Evolutionary conservation across 306 rosid species (phyloP).

Genomic region (Heteromeles arbutifolia): DNA sequence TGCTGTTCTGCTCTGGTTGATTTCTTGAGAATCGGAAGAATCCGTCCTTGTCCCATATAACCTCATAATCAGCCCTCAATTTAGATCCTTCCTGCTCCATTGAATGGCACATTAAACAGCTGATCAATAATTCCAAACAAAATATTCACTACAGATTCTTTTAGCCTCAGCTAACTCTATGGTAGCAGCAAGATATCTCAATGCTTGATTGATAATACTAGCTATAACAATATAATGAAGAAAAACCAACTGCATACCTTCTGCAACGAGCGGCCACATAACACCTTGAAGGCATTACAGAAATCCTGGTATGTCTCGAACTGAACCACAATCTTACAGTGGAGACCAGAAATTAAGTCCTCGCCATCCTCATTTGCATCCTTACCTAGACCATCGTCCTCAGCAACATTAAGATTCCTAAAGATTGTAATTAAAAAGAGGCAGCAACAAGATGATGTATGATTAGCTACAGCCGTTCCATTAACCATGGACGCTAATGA

Average conservation of each 20-base stretch:
- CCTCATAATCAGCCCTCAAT: conserved; percentile 75
- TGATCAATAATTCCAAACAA: not conserved
- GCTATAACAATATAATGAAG: not conserved
- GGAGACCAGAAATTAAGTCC: conserved; percentile 70
- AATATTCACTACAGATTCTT: not conserved
- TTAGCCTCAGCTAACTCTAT: not conserved
- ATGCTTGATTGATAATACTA: not conserved
- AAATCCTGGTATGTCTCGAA: conserved; percentile 73
- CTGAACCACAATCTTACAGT: conserved; percentile 88
- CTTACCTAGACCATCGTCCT: conserved; percentile 66
- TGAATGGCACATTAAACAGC: conserved; percentile 10
- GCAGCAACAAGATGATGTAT: conserved; percentile 13
- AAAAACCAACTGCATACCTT: conserved; percentile 45
- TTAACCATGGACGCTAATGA: not conserved
- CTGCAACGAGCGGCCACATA: conserved; percentile 77
- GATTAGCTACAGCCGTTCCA: conserved; percentile 13
- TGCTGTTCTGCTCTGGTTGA: conserved; percentile 35
- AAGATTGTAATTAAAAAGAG: conserved; percentile 22
- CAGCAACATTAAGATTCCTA: conserved; percentile 88
- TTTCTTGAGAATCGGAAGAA: conserved; percentile 44
- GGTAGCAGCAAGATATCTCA: not conserved
- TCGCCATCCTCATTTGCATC: conserved; percentile 50
- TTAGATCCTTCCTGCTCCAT: conserved; percentile 71
- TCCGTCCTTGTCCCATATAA: conserved; percentile 73
- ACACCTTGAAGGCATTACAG: conserved; percentile 59